These are phyloP conservation scores for Cytospora schulzeri DNA, from an alignment of 2,329 filamentous ascomycete species.

Conservation along the genomic window DNA sequence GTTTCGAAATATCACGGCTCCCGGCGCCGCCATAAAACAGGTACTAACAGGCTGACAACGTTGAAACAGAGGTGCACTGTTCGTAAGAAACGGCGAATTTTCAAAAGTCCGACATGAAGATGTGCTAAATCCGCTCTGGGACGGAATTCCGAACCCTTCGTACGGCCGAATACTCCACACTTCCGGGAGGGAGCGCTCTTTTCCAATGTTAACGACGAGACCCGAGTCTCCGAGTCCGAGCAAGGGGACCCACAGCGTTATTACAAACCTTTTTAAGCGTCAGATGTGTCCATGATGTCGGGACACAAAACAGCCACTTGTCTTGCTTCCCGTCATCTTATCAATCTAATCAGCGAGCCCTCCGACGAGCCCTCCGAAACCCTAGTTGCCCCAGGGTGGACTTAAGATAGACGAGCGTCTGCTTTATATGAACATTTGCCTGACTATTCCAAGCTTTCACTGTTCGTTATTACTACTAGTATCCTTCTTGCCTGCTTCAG, in stretches of 20 bases:
- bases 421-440: constrained; percentile 7
- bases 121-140: neutral
- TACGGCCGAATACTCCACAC: neutral
- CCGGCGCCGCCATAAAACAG: no score
- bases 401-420: neutral
- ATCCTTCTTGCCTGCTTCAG: neutral
- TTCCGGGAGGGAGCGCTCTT: no score
- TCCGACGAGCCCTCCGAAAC: neutral
- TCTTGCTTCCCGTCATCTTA: constrained; percentile 19
- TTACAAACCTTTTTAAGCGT: constrained; percentile 1
- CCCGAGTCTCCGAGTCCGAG: constrained; percentile 2
- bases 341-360: constrained; percentile 24
- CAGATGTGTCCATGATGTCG: neutral
- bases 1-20: neutral
- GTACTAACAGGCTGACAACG: no score
- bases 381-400: no score
- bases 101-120: no score
- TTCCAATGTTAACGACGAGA: neutral
- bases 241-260: neutral
- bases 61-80: no score
- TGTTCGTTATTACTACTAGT: neutral
- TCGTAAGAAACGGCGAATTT: no score
- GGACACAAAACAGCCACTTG: neutral
- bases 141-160: neutral
- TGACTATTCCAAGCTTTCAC: constrained; percentile 14